A percentile compares a stretch with the other conserved stretches of the same genome.
Conservation (phyloP, 371 early-diverging fungal species). For the Phascolomyces articulosus region DNA sequence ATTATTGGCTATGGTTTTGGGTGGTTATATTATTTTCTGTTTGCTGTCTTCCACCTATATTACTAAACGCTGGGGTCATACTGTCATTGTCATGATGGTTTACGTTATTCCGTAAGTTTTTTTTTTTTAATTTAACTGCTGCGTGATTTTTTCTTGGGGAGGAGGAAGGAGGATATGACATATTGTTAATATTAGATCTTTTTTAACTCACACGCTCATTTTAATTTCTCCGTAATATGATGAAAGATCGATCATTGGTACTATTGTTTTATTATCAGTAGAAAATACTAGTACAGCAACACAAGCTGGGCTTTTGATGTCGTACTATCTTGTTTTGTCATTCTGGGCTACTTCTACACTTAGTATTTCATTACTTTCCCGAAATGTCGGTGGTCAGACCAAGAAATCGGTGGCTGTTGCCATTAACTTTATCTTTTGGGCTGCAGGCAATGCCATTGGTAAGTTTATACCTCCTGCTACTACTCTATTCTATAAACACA, state of each 20-base stretch:
- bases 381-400: conserved; percentile 30
- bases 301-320: conserved; percentile 24
- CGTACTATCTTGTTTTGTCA: conserved; percentile 24
- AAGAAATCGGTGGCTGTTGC: conserved; percentile 27
- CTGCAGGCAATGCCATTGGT: conserved; percentile 32
- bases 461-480: neutral
- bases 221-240: too few species aligned
- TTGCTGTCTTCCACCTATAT: conserved; percentile 19
- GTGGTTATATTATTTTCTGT: conserved; percentile 27
- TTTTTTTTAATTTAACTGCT: neutral
- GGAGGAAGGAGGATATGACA: too few species aligned
- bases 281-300: conserved; percentile 20
- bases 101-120: conserved; percentile 23
- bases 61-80: conserved; percentile 20
- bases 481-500: neutral
- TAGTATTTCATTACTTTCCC: conserved; percentile 20
- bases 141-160: neutral
- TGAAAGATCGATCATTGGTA: conserved; percentile 21
- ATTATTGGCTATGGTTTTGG: conserved; percentile 30
- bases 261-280: conserved; percentile 25
- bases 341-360: conserved; percentile 30
- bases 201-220: neutral
- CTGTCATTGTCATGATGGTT: conserved; percentile 19
- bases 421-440: conserved; percentile 29
- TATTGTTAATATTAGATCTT: too few species aligned